A percentile compares a stretch with the other conserved stretches of the same genome.
Conservation (phyloP, 768 basidiomycete species). For the Boletus subparvulus region DNA sequence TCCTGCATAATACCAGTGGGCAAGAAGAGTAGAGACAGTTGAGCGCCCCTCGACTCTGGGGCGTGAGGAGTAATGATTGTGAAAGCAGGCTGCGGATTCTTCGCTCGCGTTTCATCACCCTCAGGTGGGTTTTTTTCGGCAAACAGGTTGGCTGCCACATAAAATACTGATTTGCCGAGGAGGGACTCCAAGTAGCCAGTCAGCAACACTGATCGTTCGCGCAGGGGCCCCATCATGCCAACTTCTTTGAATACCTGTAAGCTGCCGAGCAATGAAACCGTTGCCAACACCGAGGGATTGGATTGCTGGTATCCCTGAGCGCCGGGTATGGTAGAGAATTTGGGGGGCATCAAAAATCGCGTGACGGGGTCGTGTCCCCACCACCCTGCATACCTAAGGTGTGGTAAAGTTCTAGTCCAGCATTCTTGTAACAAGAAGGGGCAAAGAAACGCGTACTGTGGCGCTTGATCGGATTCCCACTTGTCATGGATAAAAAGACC, state of each 20-base stretch:
- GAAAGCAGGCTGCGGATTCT: slow-evolving; percentile 49
- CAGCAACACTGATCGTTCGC: slow-evolving; percentile 67
- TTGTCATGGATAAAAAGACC: slow-evolving; percentile 87
- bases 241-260: slow-evolving; percentile 76
- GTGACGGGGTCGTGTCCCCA: slow-evolving; percentile 92
- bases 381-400: slow-evolving; percentile 85
- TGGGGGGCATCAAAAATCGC: slow-evolving; percentile 86
- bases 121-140: slow-evolving; percentile 30
- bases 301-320: slow-evolving; percentile 97
- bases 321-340: slow-evolving; percentile 80
- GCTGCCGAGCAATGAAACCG: slow-evolving; percentile 80
- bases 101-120: slow-evolving; percentile 16
- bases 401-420: slow-evolving; percentile 13
- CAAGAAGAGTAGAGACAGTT: slow-evolving; percentile 83
- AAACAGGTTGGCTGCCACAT: slow-evolving; percentile 44
- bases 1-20: slow-evolving; percentile 66
- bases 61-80: slow-evolving; percentile 89
- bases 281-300: slow-evolving; percentile 82
- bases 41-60: slow-evolving; percentile 71
- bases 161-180: slow-evolving; percentile 63
- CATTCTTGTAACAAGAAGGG: slow-evolving; percentile 5
- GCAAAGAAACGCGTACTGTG: slow-evolving; percentile 51
- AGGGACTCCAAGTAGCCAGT: slow-evolving; percentile 70
- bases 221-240: slow-evolving; percentile 68
- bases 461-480: slow-evolving; percentile 62